phyloP scores from a whole-genome alignment of 108 stramenopile genomes.

The Stephanodiscus triporus region DNA sequence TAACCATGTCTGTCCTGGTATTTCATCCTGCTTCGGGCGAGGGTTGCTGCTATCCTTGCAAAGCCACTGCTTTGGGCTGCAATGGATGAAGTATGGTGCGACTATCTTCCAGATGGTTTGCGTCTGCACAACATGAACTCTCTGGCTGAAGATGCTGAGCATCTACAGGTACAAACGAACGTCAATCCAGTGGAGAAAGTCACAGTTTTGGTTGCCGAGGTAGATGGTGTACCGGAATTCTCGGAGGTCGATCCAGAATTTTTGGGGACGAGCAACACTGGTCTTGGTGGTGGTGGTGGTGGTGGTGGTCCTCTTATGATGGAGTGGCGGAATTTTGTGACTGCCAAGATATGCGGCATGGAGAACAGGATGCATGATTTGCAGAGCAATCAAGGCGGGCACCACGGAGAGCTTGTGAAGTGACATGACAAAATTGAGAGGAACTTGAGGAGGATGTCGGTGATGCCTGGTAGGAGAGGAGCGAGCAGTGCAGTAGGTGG shows the following conservation, averaged over 20 bases:
- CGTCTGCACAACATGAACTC: too few relatives aligned
- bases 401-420: background rate
- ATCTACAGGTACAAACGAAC: too few relatives aligned
- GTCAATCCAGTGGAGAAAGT: too few relatives aligned
- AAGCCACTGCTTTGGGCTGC: too few relatives aligned
- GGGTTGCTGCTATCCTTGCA: too few relatives aligned
- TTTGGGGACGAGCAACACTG: too few relatives aligned
- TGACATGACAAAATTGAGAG: background rate
- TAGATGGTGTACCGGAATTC: too few relatives aligned
- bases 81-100: too few relatives aligned
- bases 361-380: background rate
- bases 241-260: too few relatives aligned
- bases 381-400: background rate
- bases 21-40: constrained; percentile 2
- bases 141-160: too few relatives aligned
- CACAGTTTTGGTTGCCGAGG: too few relatives aligned
- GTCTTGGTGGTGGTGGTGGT: constrained; percentile 1
- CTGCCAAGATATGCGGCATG: background rate
- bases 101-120: too few relatives aligned
- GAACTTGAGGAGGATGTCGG: background rate
- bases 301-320: constrained; percentile 1
- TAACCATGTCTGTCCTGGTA: constrained; percentile 14
- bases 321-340: constrained; percentile 10
- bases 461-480: constrained; percentile 6
- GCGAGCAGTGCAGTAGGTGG: background rate